phyloP scores from a whole-genome alignment of 1,284 basidiomycete genomes.

The Cutaneotrichosporon curvatum region DNA sequence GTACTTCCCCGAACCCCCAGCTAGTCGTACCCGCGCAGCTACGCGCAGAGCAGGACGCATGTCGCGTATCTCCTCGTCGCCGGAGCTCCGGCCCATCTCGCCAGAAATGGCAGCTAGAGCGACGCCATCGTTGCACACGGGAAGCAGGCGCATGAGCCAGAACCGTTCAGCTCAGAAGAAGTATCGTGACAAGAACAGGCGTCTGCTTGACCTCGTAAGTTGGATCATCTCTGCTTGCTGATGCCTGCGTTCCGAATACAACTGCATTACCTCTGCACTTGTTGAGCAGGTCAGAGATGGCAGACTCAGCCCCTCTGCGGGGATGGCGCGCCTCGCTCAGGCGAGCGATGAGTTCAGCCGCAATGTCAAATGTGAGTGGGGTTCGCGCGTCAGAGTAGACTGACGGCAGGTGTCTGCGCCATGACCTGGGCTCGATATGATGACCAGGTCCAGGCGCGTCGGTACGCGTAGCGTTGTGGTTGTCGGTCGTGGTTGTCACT shows the following conservation, averaged over 20 bases:
- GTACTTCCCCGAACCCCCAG: no score
- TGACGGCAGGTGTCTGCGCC: not conserved
- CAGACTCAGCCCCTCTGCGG: not conserved
- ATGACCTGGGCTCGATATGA: constrained; percentile 1
- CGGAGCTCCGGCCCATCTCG: not conserved
- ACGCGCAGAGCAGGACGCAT: not conserved
- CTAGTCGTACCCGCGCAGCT: not conserved
- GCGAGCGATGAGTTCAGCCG: not conserved
- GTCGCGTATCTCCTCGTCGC: not conserved
- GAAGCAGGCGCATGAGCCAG: constrained; percentile 12
- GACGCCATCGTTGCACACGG: not conserved
- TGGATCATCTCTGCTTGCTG: not conserved
- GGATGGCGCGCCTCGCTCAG: not conserved
- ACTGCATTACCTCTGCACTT: not conserved
- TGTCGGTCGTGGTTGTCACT: not conserved
- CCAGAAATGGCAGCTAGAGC: no score
- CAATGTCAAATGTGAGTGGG: not conserved
- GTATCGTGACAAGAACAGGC: constrained; percentile 15
- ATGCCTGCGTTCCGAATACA: constrained; percentile 9
- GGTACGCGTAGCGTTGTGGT: not conserved
- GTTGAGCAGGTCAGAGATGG: not conserved
- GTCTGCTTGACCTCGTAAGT: constrained; percentile 5
- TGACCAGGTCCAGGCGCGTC: constrained; percentile 1
- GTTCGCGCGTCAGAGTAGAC: not conserved
- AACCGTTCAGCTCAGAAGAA: constrained; percentile 16